Percentiles rank a stretch among this genome's conserved stretches.
Evolutionary conservation across 2,329 filamentous ascomycete species (phyloP).

Genomic region (Botrytis byssoidea): DNA sequence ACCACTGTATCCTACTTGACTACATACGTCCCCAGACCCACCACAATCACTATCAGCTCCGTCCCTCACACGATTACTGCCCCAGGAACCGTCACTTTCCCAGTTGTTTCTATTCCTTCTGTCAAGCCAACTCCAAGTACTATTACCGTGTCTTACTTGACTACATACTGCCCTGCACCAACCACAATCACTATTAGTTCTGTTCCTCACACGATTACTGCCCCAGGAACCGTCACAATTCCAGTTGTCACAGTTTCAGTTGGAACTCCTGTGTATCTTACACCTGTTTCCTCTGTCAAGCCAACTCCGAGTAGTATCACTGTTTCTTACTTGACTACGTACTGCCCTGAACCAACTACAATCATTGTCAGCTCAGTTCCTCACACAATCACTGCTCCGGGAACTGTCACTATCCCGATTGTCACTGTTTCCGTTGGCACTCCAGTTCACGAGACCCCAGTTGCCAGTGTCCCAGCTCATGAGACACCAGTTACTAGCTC

Average conservation of each 20-base stretch:
- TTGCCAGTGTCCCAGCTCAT: neutral
- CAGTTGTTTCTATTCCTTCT: constrained; percentile 15
- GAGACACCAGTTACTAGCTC: neutral
- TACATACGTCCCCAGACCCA: constrained; percentile 22
- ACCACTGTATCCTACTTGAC: constrained; percentile 18
- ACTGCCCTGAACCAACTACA: constrained; percentile 22
- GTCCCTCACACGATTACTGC: constrained; percentile 29
- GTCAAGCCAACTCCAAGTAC: constrained; percentile 10
- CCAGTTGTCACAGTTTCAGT: constrained; percentile 22
- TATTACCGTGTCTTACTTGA: constrained; percentile 15
- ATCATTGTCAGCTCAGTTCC: constrained; percentile 30
- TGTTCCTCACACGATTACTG: constrained; percentile 28
- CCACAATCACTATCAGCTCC: constrained; percentile 26
- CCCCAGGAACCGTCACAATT: constrained; percentile 23
- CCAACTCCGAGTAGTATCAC: constrained; percentile 19
- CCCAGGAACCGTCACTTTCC: constrained; percentile 22
- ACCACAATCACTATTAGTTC: constrained; percentile 27
- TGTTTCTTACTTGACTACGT: constrained; percentile 15
- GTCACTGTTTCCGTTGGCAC: constrained; percentile 17
- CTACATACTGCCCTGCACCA: constrained; percentile 21
- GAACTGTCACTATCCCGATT: constrained; percentile 27
- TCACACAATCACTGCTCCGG: constrained; percentile 24
- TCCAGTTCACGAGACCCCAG: neutral
- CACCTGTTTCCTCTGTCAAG: constrained; percentile 1
- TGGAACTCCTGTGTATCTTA: neutral